These are phyloP conservation scores for Acacia pycnantha DNA, from an alignment of 331 rosid species.

Conservation along the genomic window DNA sequence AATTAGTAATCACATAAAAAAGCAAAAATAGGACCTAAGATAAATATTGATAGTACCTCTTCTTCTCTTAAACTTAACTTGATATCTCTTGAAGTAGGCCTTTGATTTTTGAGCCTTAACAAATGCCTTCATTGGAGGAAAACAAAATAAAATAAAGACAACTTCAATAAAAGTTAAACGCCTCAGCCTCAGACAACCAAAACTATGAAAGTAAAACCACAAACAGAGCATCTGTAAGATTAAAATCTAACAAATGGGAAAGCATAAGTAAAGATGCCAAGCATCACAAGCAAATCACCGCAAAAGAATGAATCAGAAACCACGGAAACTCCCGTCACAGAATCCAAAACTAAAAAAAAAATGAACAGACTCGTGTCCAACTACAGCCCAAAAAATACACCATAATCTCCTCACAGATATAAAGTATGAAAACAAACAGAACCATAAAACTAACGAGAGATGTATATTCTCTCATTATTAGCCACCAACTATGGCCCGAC, in stretches of 20 bases:
- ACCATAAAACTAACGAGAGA: not conserved
- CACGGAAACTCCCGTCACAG: not conserved
- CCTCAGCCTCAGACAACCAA: not conserved
- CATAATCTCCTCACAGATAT: not conserved
- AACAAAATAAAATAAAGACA: not conserved
- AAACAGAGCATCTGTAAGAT: not conserved
- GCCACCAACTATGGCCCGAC: not conserved
- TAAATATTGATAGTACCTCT: slow-evolving; percentile 39
- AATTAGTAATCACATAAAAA: not conserved
- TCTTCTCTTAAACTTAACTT: slow-evolving; percentile 74
- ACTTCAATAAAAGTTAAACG: not conserved
- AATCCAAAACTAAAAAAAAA: not conserved
- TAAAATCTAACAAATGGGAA: not conserved
- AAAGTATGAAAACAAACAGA: not conserved
- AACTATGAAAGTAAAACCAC: not conserved
- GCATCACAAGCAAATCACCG: not conserved
- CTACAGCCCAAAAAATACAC: not conserved
- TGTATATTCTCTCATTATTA: not conserved
- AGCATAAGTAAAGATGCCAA: not conserved
- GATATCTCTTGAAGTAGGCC: slow-evolving; percentile 67
- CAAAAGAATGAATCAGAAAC: not conserved
- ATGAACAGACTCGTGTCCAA: not conserved
- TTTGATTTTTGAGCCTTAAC: slow-evolving; percentile 46
- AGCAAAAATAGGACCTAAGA: too few relatives aligned
- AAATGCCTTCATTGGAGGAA: not conserved